Conservation (phyloP, 768 basidiomycete genomes). For the Suillus alpinus region DNA sequence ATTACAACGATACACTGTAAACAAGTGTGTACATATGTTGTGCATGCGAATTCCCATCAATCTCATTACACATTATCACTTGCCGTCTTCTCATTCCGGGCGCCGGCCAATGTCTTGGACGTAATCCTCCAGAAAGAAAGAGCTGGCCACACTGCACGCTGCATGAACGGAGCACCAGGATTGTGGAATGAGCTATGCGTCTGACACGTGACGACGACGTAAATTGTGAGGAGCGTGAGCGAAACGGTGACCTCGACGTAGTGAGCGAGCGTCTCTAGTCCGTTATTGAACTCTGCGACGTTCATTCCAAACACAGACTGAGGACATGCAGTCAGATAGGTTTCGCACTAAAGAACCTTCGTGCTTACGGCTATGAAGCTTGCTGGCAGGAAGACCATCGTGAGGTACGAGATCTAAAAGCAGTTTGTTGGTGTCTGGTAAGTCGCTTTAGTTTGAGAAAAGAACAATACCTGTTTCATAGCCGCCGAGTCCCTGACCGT, state of each 20-base stretch:
- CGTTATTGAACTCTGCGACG: conserved; percentile 39
- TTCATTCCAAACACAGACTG: conserved; percentile 61
- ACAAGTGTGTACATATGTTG: too few species aligned
- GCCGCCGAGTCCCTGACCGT: conserved; percentile 41
- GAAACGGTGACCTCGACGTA: conserved; percentile 41
- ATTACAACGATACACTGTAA: too few species aligned
- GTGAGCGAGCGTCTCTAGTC: conserved; percentile 32
- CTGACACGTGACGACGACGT: conserved; percentile 56
- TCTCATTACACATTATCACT: not conserved
- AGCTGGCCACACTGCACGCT: conserved; percentile 22
- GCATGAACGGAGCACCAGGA: conserved; percentile 11
- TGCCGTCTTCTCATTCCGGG: not conserved
- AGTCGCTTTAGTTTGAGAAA: conserved; percentile 23
- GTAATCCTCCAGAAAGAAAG: conserved; percentile 4
- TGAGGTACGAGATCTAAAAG: conserved; percentile 43
- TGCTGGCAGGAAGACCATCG: conserved; percentile 61
- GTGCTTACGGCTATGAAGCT: conserved; percentile 37
- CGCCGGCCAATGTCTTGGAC: not conserved
- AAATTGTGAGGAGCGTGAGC: conserved; percentile 50
- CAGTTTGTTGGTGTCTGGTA: not conserved
- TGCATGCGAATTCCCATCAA: not conserved
- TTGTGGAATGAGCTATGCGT: conserved; percentile 23
- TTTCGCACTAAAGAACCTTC: not conserved
- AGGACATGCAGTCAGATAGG: not conserved
- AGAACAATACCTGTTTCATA: conserved; percentile 29